phyloP scores from a whole-genome alignment of 2,329 filamentous ascomycete genomes.

The Xylariaceae sp. region DNA sequence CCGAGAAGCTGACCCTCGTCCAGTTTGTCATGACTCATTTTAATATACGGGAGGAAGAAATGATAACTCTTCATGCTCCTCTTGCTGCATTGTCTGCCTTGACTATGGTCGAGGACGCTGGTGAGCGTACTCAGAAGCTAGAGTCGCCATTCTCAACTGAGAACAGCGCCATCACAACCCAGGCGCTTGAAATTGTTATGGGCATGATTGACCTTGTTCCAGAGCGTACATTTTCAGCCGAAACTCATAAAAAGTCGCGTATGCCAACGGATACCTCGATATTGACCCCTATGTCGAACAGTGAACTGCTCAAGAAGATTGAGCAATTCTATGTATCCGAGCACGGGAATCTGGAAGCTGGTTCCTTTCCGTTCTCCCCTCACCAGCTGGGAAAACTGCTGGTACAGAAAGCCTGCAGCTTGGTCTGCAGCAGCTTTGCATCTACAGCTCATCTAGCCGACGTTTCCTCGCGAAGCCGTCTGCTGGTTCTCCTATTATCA shows the following conservation, averaged over 20 bases:
- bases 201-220: conserved; percentile 60
- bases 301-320: conserved; percentile 56
- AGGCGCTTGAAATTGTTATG: conserved; percentile 46
- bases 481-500: conserved; percentile 53
- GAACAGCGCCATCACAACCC: conserved; percentile 19
- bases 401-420: conserved; percentile 52
- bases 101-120: conserved; percentile 54
- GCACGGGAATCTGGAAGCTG: conserved; percentile 62
- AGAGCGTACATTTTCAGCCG: conserved; percentile 52
- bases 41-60: conserved; percentile 93
- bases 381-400: conserved; percentile 56
- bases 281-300: conserved; percentile 35
- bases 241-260: conserved; percentile 22
- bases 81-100: conserved; percentile 62
- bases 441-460: conserved; percentile 40
- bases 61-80: conserved; percentile 82
- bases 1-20: conserved; percentile 65
- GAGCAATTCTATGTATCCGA: conserved; percentile 63
- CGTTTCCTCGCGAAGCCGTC: conserved; percentile 52
- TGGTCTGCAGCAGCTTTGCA: conserved; percentile 45
- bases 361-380: conserved; percentile 53
- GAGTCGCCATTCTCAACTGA: conserved; percentile 20
- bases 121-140: conserved; percentile 31
- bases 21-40: conserved; percentile 82
- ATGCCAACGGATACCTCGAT: conserved; percentile 27